phyloP scores from a whole-genome alignment of 2,329 filamentous ascomycete genomes.

The Aspergillus aculeatus region DNA sequence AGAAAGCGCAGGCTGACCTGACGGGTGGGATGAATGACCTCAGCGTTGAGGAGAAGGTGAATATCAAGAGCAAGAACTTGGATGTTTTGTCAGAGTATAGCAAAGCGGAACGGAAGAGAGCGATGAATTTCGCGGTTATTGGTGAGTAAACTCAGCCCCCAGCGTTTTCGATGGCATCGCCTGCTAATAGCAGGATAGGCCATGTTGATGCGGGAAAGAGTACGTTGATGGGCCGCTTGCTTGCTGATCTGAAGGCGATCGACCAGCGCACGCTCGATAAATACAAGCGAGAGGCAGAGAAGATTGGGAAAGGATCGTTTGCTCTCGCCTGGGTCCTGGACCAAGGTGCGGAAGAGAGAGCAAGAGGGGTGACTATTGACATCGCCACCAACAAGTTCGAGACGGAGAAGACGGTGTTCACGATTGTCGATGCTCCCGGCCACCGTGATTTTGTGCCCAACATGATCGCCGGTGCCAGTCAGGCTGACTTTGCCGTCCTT shows the following conservation, averaged over 20 bases:
- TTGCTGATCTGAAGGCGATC: slow-evolving; percentile 84
- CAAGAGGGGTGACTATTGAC: slow-evolving; percentile 90
- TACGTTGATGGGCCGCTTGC: slow-evolving; percentile 91
- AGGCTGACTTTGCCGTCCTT: slow-evolving; percentile 92
- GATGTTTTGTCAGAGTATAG: slow-evolving; percentile 80
- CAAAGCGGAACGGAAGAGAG: slow-evolving; percentile 72
- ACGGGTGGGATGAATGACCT: slow-evolving; percentile 51
- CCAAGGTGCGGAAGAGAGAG: slow-evolving; percentile 83
- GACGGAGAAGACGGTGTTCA: slow-evolving; percentile 82
- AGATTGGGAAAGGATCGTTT: slow-evolving; percentile 91
- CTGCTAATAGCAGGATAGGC: slow-evolving; percentile 52
- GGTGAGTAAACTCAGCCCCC: slow-evolving; percentile 55
- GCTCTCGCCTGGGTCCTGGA: slow-evolving; percentile 97
- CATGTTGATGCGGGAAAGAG: slow-evolving; percentile 98
- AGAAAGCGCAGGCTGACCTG: slow-evolving; percentile 45
- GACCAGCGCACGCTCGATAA: slow-evolving; percentile 86
- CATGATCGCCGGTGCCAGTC: slow-evolving; percentile 96
- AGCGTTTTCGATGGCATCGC: slow-evolving; percentile 15
- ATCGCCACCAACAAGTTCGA: slow-evolving; percentile 94
- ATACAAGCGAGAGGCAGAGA: slow-evolving; percentile 83
- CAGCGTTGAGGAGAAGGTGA: slow-evolving; percentile 51
- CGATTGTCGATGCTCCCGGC: slow-evolving; percentile 91
- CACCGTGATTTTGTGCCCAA: slow-evolving; percentile 97
- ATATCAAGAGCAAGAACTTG: slow-evolving; percentile 70
- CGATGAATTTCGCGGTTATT: slow-evolving; percentile 88